Conservation (phyloP, 495 filamentous ascomycete genomes). For the Neurospora hispaniola region DNA sequence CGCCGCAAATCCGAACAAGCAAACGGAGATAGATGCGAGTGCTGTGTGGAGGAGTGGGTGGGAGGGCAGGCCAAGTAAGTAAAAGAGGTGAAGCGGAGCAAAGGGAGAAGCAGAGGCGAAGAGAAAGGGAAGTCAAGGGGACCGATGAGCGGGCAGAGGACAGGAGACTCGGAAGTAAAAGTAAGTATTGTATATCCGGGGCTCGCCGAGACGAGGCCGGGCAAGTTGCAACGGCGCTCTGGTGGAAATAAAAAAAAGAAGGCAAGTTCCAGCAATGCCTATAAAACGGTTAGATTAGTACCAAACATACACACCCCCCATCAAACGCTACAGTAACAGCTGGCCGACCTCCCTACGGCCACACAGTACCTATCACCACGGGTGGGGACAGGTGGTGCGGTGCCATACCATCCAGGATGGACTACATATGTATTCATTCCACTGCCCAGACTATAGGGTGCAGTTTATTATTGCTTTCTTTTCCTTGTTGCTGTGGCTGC, state of each 20-base stretch:
- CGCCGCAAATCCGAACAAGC: neutral
- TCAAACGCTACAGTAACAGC: neutral
- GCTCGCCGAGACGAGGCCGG: neutral
- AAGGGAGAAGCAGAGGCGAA: neutral
- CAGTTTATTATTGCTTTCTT: neutral
- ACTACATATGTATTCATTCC: neutral
- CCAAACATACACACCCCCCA: neutral
- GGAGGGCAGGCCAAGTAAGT: constrained; percentile 3
- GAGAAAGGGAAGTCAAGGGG: neutral
- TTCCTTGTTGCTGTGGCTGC: neutral
- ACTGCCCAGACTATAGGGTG: neutral
- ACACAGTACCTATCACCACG: neutral
- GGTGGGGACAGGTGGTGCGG: neutral
- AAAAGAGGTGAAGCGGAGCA: constrained; percentile 1
- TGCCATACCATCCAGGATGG: neutral
- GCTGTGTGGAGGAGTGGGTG: neutral
- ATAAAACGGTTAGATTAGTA: neutral
- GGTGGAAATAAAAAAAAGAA: neutral
- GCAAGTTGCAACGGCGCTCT: neutral
- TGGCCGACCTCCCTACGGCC: neutral
- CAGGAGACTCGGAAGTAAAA: neutral
- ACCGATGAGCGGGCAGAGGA: neutral
- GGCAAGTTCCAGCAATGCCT: neutral
- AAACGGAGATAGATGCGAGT: constrained; percentile 1
- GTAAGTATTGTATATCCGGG: neutral